Conservation (phyloP, 1,284 basidiomycete species). For the Fomitopsis schrenkii region DNA sequence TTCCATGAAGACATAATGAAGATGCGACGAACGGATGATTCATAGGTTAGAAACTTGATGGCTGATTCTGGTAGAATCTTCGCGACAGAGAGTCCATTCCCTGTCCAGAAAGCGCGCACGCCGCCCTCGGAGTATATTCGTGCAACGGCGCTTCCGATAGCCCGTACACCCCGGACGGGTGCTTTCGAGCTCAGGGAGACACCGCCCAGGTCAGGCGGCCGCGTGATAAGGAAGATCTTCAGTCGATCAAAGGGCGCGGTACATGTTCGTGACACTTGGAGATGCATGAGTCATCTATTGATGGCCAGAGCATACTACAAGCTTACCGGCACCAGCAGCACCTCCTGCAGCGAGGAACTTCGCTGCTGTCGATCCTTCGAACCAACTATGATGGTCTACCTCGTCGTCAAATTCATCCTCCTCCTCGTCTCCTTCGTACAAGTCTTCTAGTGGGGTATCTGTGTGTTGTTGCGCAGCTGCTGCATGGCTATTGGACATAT, state of each 20-base stretch:
- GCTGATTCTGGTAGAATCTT: constrained; percentile 98
- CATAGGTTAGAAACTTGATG: constrained; percentile 97
- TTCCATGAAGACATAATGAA: constrained; percentile 1
- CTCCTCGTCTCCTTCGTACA: constrained; percentile 34
- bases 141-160: constrained; percentile 69
- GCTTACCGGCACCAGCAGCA: constrained; percentile 84
- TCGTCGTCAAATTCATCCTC: constrained; percentile 52
- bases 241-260: constrained; percentile 98
- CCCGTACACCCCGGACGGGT: constrained; percentile 55
- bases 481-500: constrained; percentile 31
- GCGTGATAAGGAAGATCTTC: constrained; percentile 96
- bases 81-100: constrained; percentile 75
- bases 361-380: constrained; percentile 73
- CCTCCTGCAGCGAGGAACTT: constrained; percentile 94
- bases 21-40: constrained; percentile 69
- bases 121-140: constrained; percentile 89
- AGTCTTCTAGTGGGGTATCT: constrained; percentile 25
- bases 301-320: background rate
- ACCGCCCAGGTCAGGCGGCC: constrained; percentile 64
- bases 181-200: constrained; percentile 41
- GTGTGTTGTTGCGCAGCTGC: constrained; percentile 15
- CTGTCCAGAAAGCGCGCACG: constrained; percentile 90
- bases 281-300: background rate
- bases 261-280: constrained; percentile 85
- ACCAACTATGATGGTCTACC: constrained; percentile 59